Percentiles rank a stretch among this genome's conserved stretches.
These are phyloP conservation scores for Vitis rotundifolia DNA, from an alignment of 164 flowering plant genomes.

Conservation along the genomic window DNA sequence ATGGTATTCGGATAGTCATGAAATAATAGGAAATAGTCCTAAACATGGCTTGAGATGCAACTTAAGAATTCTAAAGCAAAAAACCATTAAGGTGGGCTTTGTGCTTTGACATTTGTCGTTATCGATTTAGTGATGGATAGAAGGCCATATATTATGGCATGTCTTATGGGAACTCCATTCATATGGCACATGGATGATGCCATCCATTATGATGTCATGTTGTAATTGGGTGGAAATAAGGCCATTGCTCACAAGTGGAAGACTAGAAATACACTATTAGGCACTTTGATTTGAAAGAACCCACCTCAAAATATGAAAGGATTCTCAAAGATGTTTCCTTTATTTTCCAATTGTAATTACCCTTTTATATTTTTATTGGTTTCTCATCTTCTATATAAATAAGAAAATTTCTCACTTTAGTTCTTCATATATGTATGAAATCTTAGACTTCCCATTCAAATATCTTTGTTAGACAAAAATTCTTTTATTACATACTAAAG, in stretches of 20 bases:
- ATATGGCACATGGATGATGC: conserved; percentile 24
- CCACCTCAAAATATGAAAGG: conserved; percentile 26
- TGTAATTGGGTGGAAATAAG: conserved; percentile 1
- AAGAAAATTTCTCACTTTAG: too few relatives aligned
- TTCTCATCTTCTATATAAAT: too few relatives aligned
- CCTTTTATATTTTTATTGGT: too few relatives aligned
- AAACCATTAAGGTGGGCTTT: background rate
- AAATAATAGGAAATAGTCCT: too few relatives aligned
- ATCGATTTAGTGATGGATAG: background rate
- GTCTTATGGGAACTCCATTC: conserved; percentile 7
- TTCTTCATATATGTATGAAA: too few relatives aligned
- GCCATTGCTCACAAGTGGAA: conserved; percentile 27
- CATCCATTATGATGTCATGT: background rate
- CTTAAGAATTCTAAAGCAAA: background rate
- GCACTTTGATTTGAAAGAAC: conserved; percentile 34
- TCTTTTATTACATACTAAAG: too few relatives aligned
- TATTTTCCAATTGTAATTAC: too few relatives aligned
- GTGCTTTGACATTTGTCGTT: background rate
- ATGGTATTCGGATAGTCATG: too few relatives aligned
- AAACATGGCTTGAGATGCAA: too few relatives aligned
- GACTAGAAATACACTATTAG: conserved; percentile 29
- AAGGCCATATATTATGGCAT: conserved; percentile 20
- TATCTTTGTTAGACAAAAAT: too few relatives aligned
- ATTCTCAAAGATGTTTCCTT: conserved; percentile 11
- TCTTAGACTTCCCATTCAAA: too few relatives aligned